These are phyloP conservation scores for Yamadazyma kanchanaburiensis DNA, from an alignment of 1,139 yeast genomes.

Conservation along the genomic window DNA sequence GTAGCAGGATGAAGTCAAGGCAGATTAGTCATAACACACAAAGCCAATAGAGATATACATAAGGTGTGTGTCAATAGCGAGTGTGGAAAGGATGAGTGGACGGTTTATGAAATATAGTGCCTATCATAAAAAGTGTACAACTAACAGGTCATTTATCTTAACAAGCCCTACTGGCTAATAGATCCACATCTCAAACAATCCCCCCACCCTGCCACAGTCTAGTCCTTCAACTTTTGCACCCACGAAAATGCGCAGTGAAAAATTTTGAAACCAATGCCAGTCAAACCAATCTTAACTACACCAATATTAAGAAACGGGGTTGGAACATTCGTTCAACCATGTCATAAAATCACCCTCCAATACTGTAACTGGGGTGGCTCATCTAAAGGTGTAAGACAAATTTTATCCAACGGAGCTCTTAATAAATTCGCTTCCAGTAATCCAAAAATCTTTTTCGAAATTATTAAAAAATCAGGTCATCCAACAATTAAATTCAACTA, in stretches of 20 bases:
- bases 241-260: conserved; percentile 4
- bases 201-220: too few relatives aligned
- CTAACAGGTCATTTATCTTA: too few relatives aligned
- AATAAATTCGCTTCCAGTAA: conserved; percentile 54
- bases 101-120: too few relatives aligned
- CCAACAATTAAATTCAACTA: conserved; percentile 76
- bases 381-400: conserved; percentile 75
- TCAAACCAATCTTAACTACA: conserved; percentile 49
- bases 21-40: too few relatives aligned
- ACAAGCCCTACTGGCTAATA: too few relatives aligned
- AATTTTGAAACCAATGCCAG: conserved; percentile 36
- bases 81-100: too few relatives aligned
- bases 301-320: conserved; percentile 75
- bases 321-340: conserved; percentile 73
- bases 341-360: conserved; percentile 67
- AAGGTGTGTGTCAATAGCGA: too few relatives aligned
- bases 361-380: conserved; percentile 97
- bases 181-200: too few relatives aligned
- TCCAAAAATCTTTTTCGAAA: conserved; percentile 69
- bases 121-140: too few relatives aligned
- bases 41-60: too few relatives aligned
- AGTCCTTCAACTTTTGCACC: too few relatives aligned
- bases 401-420: conserved; percentile 54
- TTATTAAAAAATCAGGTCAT: conserved; percentile 73
- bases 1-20: too few relatives aligned